These are phyloP conservation scores for Alternaria brassicicola DNA, from an alignment of 2,329 filamentous ascomycete species.

Conservation along the genomic window DNA sequence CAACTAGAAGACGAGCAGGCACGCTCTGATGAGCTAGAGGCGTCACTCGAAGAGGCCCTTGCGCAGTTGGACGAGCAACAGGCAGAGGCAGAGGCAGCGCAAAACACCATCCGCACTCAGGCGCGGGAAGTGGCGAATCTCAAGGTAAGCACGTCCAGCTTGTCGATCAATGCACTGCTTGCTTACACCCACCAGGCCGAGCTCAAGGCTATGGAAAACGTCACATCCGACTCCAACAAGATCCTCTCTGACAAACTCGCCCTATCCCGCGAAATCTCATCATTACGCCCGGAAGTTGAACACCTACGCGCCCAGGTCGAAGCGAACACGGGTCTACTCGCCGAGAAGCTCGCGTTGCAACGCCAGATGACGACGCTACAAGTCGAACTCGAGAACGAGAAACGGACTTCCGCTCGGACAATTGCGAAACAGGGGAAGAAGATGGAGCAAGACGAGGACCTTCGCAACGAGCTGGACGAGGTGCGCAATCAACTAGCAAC, in stretches of 20 bases:
- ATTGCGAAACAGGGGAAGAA: slow-evolving; percentile 56
- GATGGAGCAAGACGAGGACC: slow-evolving; percentile 57
- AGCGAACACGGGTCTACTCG: slow-evolving; percentile 70
- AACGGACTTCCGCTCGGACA: slow-evolving; percentile 68
- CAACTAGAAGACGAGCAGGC: slow-evolving; percentile 66
- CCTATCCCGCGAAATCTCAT: slow-evolving; percentile 64
- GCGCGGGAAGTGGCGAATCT: slow-evolving; percentile 62
- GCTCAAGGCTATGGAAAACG: slow-evolving; percentile 69
- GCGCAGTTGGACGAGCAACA: slow-evolving; percentile 56
- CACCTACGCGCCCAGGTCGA: slow-evolving; percentile 64
- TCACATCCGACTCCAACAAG: slow-evolving; percentile 73
- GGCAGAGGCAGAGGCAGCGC: slow-evolving; percentile 51
- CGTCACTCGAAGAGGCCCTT: slow-evolving; percentile 56
- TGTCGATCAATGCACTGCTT: slow-evolving; percentile 39
- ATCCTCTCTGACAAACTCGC: slow-evolving; percentile 69
- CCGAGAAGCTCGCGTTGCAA: slow-evolving; percentile 81
- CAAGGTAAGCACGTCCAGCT: slow-evolving; percentile 58
- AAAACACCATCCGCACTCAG: slow-evolving; percentile 59
- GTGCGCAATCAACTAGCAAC: slow-evolving; percentile 55
- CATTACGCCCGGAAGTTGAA: slow-evolving; percentile 66
- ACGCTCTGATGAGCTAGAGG: slow-evolving; percentile 62
- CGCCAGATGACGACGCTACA: slow-evolving; percentile 78
- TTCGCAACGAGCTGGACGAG: slow-evolving; percentile 53
- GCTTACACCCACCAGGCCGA: slow-evolving; percentile 63
- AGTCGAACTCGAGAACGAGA: slow-evolving; percentile 83